A percentile compares a stretch with the other conserved stretches of the same genome.
These are phyloP conservation scores for Penicillium maclennaniae DNA, from an alignment of 495 filamentous ascomycete genomes.

Conservation along the genomic window DNA sequence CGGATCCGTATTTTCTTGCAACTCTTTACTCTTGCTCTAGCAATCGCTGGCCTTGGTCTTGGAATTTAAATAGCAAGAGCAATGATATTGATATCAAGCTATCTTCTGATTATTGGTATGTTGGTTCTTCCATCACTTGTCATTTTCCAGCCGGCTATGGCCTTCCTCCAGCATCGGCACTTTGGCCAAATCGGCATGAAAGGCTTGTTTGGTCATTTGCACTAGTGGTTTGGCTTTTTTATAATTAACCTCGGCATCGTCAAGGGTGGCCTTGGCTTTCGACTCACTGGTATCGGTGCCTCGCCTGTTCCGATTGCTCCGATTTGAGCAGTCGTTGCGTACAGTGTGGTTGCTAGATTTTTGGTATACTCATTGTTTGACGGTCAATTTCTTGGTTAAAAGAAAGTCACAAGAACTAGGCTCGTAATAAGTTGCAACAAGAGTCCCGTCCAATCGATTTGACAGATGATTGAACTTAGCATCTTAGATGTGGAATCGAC, in stretches of 20 bases:
- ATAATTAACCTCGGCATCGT: constrained; percentile 62
- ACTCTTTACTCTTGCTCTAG: constrained; percentile 49
- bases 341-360: constrained; percentile 56
- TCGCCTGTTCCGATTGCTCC: constrained; percentile 18
- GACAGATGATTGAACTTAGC: background rate
- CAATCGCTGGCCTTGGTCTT: constrained; percentile 58
- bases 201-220: constrained; percentile 52
- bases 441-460: background rate
- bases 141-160: constrained; percentile 62
- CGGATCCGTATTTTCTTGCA: constrained; percentile 58
- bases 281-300: constrained; percentile 32
- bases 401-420: background rate
- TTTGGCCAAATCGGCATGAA: constrained; percentile 45
- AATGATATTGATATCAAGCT: constrained; percentile 10
- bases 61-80: constrained; percentile 50
- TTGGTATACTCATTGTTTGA: constrained; percentile 38
- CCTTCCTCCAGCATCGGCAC: constrained; percentile 56
- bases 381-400: background rate
- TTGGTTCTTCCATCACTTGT: constrained; percentile 51
- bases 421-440: background rate
- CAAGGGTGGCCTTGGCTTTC: constrained; percentile 67
- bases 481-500: background rate
- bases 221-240: constrained; percentile 67
- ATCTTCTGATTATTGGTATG: constrained; percentile 55
- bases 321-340: constrained; percentile 49